Percentiles rank a stretch among this genome's conserved stretches.
phyloP scores from a whole-genome alignment of 768 basidiomycete genomes.

The Lyophyllum semitale region DNA sequence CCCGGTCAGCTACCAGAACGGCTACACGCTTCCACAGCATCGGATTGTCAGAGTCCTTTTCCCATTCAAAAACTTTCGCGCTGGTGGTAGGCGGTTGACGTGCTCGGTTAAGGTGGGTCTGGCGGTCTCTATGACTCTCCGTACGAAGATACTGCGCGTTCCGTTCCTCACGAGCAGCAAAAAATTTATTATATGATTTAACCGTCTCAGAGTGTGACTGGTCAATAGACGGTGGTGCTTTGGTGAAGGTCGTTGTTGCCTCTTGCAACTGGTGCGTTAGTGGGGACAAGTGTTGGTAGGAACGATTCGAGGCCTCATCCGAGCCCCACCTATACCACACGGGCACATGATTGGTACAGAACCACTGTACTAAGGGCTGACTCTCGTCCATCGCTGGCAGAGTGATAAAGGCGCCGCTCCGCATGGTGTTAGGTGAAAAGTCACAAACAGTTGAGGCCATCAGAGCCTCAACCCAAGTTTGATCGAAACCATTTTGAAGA shows the following conservation, averaged over 20 bases:
- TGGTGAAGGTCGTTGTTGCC: not conserved
- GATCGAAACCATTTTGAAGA: not conserved
- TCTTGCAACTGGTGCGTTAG: not conserved
- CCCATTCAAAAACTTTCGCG: conserved; percentile 12
- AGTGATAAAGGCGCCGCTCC: not conserved
- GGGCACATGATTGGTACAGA: not conserved
- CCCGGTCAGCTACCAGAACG: not conserved
- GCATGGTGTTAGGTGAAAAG: not conserved
- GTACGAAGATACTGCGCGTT: not conserved
- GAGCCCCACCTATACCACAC: conserved; percentile 12
- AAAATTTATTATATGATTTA: not conserved
- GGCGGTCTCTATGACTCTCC: not conserved
- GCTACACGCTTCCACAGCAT: not conserved
- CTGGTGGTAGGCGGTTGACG: not conserved
- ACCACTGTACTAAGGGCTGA: not conserved
- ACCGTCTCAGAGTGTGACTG: not conserved
- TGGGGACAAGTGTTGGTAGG: not conserved
- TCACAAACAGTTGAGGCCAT: not conserved
- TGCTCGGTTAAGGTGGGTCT: no score
- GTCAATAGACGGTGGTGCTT: not conserved
- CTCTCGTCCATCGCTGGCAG: not conserved
- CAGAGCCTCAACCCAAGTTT: not conserved
- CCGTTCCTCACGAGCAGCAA: not conserved
- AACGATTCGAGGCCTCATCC: not conserved
- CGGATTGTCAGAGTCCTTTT: not conserved